phyloP scores from a whole-genome alignment of 2,329 filamentous ascomycete genomes.

The Fusarium luffae region DNA sequence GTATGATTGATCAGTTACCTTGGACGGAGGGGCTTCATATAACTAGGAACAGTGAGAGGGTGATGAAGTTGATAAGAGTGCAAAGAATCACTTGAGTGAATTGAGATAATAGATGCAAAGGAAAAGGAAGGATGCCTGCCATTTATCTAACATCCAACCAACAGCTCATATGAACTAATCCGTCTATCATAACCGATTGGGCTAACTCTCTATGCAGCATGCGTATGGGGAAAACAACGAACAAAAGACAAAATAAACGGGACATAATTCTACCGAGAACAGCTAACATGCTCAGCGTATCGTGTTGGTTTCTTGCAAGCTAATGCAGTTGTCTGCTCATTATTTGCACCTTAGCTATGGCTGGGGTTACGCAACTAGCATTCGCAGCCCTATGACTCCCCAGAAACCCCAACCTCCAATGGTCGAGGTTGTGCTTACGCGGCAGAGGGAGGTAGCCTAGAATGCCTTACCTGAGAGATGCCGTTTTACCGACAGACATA shows the following conservation, averaged over 20 bases:
- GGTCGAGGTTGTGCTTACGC: conserved; percentile 34
- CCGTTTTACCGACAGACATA: conserved; percentile 6
- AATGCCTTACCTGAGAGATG: conserved; percentile 10
- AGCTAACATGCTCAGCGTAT: not conserved
- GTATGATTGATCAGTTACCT: not conserved
- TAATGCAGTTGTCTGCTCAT: not conserved
- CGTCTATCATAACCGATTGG: not conserved
- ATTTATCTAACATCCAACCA: conserved; percentile 23
- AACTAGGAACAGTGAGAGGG: not conserved
- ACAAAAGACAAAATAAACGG: not conserved
- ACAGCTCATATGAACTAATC: not conserved
- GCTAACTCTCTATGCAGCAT: not conserved
- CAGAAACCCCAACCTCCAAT: conserved; percentile 24
- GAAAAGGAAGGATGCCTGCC: not conserved
- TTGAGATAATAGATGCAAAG: not conserved
- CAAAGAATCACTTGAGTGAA: not conserved
- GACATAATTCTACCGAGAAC: not conserved
- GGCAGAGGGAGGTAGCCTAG: conserved; percentile 35
- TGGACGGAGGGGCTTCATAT: not conserved
- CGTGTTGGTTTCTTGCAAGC: not conserved
- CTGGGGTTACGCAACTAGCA: conserved; percentile 37
- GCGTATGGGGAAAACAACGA: not conserved
- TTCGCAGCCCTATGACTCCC: conserved; percentile 44
- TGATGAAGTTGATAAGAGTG: not conserved
- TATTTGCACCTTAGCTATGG: not conserved